These are phyloP conservation scores for Tricholoma hemisulphureum DNA, from an alignment of 768 basidiomycete species.

Conservation along the genomic window DNA sequence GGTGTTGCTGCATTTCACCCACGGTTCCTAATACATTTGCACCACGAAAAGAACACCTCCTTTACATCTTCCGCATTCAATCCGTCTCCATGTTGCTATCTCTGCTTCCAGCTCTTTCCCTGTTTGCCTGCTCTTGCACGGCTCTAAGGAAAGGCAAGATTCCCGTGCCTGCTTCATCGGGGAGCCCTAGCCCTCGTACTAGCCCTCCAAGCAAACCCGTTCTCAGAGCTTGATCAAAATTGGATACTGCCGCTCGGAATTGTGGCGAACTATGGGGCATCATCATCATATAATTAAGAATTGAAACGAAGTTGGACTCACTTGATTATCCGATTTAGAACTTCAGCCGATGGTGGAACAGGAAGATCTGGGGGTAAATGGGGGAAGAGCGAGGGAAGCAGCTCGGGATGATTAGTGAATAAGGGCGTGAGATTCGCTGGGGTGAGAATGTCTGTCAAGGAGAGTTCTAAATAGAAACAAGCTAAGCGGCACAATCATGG, in stretches of 20 bases:
- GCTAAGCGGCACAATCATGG: background rate
- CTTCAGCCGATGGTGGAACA: constrained; percentile 63
- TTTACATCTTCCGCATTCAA: constrained; percentile 27
- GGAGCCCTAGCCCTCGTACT: constrained; percentile 76
- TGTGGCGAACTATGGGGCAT: constrained; percentile 60
- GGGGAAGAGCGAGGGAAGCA: constrained; percentile 71
- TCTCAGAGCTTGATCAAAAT: constrained; percentile 80
- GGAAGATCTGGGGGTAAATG: constrained; percentile 81
- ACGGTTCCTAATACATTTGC: background rate
- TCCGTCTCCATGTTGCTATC: constrained; percentile 73
- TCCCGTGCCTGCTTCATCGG: constrained; percentile 79
- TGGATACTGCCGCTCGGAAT: constrained; percentile 75
- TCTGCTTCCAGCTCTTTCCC: constrained; percentile 46
- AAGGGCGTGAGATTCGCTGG: constrained; percentile 70
- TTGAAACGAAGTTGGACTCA: constrained; percentile 17
- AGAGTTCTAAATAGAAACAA: constrained; percentile 43
- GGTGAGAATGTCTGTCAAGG: constrained; percentile 75
- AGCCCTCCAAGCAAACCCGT: constrained; percentile 77
- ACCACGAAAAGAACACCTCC: background rate
- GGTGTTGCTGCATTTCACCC: too few relatives aligned
- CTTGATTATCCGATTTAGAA: constrained; percentile 70
- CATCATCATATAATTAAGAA: constrained; percentile 3
- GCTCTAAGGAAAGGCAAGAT: constrained; percentile 79
- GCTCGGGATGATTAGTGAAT: constrained; percentile 65
- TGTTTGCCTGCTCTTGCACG: constrained; percentile 70